These are phyloP conservation scores for Naganishia onofrii DNA, from an alignment of 768 basidiomycete species.

Conservation along the genomic window DNA sequence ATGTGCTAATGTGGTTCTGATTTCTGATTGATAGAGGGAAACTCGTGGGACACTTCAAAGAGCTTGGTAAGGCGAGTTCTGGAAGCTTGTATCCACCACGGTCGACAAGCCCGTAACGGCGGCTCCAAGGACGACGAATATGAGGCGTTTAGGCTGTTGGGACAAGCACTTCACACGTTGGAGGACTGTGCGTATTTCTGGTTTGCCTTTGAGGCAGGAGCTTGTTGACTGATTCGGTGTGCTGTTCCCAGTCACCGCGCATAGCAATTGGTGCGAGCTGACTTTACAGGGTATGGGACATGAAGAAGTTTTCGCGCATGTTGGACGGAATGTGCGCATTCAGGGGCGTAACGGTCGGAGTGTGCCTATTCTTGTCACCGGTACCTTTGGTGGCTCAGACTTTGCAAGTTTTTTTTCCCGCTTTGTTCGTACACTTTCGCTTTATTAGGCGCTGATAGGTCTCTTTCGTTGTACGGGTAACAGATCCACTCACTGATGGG, in stretches of 20 bases:
- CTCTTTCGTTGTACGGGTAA: not conserved
- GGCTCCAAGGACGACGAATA: conserved; percentile 55
- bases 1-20: too few species aligned
- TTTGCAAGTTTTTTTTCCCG: conserved; percentile 62
- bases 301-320: conserved; percentile 74
- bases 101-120: conserved; percentile 54
- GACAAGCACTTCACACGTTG: conserved; percentile 71
- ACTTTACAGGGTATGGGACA: conserved; percentile 72
- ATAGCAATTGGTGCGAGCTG: conserved; percentile 75
- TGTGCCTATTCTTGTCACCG: conserved; percentile 81
- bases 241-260: conserved; percentile 61
- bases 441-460: not conserved
- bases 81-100: conserved; percentile 73
- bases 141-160: conserved; percentile 68
- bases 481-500: conserved; percentile 51
- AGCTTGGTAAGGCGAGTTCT: conserved; percentile 61
- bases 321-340: conserved; percentile 73
- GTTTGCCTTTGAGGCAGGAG: not conserved
- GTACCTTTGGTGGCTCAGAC: conserved; percentile 60
- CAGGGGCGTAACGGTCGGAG: conserved; percentile 69
- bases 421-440: not conserved
- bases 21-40: conserved; percentile 46
- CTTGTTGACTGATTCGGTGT: not conserved
- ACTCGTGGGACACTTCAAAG: conserved; percentile 76
- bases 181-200: conserved; percentile 61